Base-by-base conservation (phyloP, 805 yeast genomes). In the Myxozyma geophila region DNA sequence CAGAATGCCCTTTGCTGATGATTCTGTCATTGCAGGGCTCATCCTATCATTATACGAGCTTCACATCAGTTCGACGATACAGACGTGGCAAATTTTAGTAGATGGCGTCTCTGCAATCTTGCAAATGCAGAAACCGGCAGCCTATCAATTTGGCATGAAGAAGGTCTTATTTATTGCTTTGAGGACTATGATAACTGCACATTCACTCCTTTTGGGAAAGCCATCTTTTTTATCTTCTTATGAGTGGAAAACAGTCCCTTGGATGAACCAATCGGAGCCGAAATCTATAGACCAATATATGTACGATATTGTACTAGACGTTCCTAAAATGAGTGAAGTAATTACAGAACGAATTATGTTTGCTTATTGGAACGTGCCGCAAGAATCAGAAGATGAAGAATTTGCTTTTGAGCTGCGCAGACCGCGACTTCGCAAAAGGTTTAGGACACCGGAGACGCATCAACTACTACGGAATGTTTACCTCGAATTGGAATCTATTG, bases 171-270 rank as follows among this genome's bases (percentile, higher is more conserved):
- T 59, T 28, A 36, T 28, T 35, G 35, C 40, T 17, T n/a, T 59
- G 13, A 54, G 63, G 6, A 19, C 40, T n/a, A 47, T 54, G 55
- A 40, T 54, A 35, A 44, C 44, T 5, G 7, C 28, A 4, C 48
- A 48, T 41, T 21, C 13, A 1, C 8, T 59, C 7, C 23, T 37
- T 10, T 7, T 12, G 21, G 19, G 52, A 36, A 49, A 47, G 21
- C 12, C 8, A 1, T 23, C 50, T 12, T 46, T 53, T 15, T 33
- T 54, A 28, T 39, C 23, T 17, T 19, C 7, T 12, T 33, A 28
- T 7, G 59, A 54, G 40, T 59, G 63, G 63, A 48, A 35, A 17
- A 48, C 58, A 2, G 28, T 59, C 21, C 59, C 63, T 21, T 59
- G 53, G 54, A 33, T 54, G 41, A 37, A 10, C 28, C 28, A 28